Conservation (phyloP, 345 rosid species). For the Garcia nutans region DNA sequence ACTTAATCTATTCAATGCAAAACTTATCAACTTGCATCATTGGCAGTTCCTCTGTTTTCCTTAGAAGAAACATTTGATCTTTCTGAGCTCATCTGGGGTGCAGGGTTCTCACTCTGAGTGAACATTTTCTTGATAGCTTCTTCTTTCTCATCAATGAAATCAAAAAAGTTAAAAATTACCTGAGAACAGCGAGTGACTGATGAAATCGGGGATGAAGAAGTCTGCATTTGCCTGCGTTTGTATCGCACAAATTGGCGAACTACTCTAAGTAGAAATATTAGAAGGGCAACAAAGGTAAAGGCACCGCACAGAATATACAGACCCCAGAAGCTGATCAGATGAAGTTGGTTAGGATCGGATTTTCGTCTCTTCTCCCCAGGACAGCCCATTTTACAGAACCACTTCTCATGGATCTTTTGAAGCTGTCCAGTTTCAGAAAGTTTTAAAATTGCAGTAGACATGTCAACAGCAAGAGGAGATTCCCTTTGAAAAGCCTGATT, state of each 20-base stretch:
- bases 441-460: constrained; percentile 79
- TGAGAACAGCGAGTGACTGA: constrained; percentile 33
- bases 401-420: constrained; percentile 51
- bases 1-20: neutral
- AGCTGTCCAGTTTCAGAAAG: constrained; percentile 74
- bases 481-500: constrained; percentile 73
- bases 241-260: constrained; percentile 51
- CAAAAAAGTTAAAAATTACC: constrained; percentile 47
- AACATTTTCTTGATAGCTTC: constrained; percentile 72
- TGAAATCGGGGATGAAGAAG: constrained; percentile 24
- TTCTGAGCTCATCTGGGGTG: constrained; percentile 29
- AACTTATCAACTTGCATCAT: neutral
- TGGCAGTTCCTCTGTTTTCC: constrained; percentile 8
- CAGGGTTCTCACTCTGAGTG: constrained; percentile 38
- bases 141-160: constrained; percentile 81
- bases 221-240: constrained; percentile 42
- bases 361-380: constrained; percentile 26
- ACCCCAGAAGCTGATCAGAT: constrained; percentile 75
- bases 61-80: neutral
- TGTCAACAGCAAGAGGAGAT: constrained; percentile 69
- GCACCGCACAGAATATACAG: constrained; percentile 59
- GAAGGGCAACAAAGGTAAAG: constrained; percentile 44
- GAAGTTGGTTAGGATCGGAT: constrained; percentile 55
- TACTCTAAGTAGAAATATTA: constrained; percentile 47
- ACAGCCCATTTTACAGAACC: constrained; percentile 68